A percentile compares a stretch with the other conserved stretches of the same genome.
Evolutionary conservation across 306 rosid genomes (phyloP).

Genomic region (Cicer pinnatifidum): DNA sequence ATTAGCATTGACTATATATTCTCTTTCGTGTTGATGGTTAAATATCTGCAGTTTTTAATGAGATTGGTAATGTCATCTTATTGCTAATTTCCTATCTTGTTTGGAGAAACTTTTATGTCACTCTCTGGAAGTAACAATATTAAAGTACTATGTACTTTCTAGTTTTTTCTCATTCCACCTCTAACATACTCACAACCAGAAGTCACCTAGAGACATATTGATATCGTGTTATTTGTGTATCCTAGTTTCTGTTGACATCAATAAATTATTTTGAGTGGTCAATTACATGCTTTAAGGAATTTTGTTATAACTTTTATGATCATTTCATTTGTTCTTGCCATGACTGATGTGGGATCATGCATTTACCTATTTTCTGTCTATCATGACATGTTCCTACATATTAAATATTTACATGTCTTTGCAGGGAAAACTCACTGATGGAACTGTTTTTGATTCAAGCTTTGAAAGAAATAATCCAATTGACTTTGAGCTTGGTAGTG

Average conservation of each 20-base stretch:
- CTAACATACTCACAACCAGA: not conserved
- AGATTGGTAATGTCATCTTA: too few relatives aligned
- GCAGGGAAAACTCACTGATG: slow-evolving; percentile 97
- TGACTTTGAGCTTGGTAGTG: slow-evolving; percentile 86
- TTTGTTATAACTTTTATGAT: slow-evolving; percentile 5
- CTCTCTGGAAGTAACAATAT: too few relatives aligned
- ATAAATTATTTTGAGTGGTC: not conserved
- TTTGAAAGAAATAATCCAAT: slow-evolving; percentile 86
- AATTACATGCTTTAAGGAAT: slow-evolving; percentile 9
- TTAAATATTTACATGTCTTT: slow-evolving; percentile 37
- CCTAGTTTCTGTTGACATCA: slow-evolving; percentile 14
- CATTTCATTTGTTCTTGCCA: slow-evolving; percentile 33
- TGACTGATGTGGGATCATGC: slow-evolving; percentile 4
- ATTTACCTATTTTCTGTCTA: slow-evolving; percentile 26
- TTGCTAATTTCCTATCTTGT: too few relatives aligned
- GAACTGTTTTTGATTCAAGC: slow-evolving; percentile 97
- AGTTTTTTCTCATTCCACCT: not conserved
- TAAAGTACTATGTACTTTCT: too few relatives aligned
- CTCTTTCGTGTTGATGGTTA: too few relatives aligned
- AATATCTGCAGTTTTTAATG: too few relatives aligned
- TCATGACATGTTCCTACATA: slow-evolving; percentile 24
- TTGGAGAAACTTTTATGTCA: too few relatives aligned
- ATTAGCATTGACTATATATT: too few relatives aligned
- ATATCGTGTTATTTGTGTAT: not conserved
- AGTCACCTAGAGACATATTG: not conserved